Conservation (phyloP, 2,329 filamentous ascomycete species). For the Aspergillus chevalieri region DNA sequence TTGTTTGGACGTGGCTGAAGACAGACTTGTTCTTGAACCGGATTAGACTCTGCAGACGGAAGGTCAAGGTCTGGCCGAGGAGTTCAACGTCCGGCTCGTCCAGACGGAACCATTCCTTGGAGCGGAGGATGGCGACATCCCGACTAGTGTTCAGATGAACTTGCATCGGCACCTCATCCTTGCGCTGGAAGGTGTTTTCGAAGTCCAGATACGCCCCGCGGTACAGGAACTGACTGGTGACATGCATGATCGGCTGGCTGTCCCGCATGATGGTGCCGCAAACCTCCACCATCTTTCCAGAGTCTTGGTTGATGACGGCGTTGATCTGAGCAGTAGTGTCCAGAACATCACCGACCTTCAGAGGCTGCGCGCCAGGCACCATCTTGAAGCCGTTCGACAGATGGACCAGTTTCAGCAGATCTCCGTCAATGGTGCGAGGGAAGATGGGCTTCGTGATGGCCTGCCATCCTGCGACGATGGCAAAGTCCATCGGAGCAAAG, state of each 20-base stretch:
- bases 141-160: constrained; percentile 79
- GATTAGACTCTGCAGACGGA: constrained; percentile 87
- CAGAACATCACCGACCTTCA: constrained; percentile 92
- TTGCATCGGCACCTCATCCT: constrained; percentile 91
- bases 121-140: constrained; percentile 87
- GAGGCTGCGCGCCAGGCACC: constrained; percentile 87
- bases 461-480: constrained; percentile 97
- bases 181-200: constrained; percentile 98
- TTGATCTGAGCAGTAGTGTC: constrained; percentile 94
- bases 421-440: constrained; percentile 90
- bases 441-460: constrained; percentile 99
- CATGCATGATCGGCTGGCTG: constrained; percentile 86
- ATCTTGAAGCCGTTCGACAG: constrained; percentile 97
- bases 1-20: constrained; percentile 85
- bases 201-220: constrained; percentile 87
- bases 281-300: constrained; percentile 99
- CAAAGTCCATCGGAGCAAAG: constrained; percentile 96
- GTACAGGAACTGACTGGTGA: constrained; percentile 97
- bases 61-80: constrained; percentile 86
- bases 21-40: constrained; percentile 92
- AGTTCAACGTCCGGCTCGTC: constrained; percentile 81
- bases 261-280: constrained; percentile 89
- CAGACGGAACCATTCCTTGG: constrained; percentile 95
- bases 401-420: constrained; percentile 92
- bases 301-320: constrained; percentile 94